Evolutionary conservation across 176 grass and related monocot genomes (phyloP).

Genomic region (Triticum dicoccoides): DNA sequence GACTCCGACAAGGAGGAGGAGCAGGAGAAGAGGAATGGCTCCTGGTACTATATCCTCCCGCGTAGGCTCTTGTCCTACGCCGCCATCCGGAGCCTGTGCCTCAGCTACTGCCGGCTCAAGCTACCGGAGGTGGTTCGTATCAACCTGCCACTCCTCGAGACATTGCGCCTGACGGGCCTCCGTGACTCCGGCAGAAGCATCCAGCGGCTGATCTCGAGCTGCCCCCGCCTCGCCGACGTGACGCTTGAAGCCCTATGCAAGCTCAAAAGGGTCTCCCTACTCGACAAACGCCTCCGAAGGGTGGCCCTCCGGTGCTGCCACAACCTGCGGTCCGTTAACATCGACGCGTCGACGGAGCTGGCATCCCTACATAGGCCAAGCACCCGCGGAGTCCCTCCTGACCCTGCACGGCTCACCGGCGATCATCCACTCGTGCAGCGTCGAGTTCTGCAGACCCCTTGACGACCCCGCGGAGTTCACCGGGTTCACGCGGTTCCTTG

Average conservation of each 20-base stretch:
- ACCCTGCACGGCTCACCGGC: background rate
- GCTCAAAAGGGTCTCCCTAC: background rate
- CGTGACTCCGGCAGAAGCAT: background rate
- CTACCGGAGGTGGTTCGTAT: too few relatives aligned
- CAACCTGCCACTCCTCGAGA: background rate
- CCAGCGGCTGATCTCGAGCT: background rate
- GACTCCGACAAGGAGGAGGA: too few relatives aligned
- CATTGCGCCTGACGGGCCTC: background rate
- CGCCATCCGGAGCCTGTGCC: background rate
- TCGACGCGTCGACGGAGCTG: background rate
- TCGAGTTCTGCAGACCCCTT: background rate
- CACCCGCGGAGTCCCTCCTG: background rate
- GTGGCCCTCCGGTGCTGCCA: background rate
- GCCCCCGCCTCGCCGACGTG: background rate
- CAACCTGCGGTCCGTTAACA: background rate
- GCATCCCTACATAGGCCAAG: background rate
- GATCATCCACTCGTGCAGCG: background rate
- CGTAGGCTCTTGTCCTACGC: background rate
- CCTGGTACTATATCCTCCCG: background rate
- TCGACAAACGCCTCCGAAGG: background rate
- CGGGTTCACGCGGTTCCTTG: background rate
- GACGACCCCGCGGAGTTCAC: background rate
- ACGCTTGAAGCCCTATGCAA: background rate
- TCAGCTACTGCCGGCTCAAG: background rate
- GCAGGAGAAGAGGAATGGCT: too few relatives aligned